Conservation (phyloP, 352 stramenopile genomes). For the Phytophthora rubi region DNA sequence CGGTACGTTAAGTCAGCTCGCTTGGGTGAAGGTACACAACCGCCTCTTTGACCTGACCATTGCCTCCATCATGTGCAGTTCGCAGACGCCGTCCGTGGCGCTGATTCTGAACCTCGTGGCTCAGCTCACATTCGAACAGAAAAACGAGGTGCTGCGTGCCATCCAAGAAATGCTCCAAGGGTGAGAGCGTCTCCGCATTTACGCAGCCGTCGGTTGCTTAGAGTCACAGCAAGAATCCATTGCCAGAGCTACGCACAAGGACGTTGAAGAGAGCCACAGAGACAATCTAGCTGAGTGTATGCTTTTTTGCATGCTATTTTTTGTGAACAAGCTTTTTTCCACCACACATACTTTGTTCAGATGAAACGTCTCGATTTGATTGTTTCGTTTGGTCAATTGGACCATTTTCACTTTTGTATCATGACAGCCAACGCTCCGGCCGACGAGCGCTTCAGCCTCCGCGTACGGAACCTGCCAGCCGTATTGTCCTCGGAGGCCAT, state of each 20-base stretch:
- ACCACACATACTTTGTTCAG: slow-evolving; percentile 17
- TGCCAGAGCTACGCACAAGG: neutral
- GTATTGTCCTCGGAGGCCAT: slow-evolving; percentile 65
- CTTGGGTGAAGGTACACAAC: neutral
- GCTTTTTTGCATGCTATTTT: neutral
- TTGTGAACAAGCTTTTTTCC: neutral
- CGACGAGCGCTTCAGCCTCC: slow-evolving; percentile 44
- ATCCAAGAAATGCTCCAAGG: slow-evolving; percentile 69
- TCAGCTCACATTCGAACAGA: slow-evolving; percentile 69
- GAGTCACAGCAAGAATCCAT: slow-evolving; percentile 19
- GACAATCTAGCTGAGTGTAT: neutral
- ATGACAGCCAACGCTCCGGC: neutral
- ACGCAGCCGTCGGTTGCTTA: slow-evolving; percentile 24
- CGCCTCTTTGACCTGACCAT: too few relatives aligned
- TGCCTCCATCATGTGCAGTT: slow-evolving; percentile 41
- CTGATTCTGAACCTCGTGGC: slow-evolving; percentile 81
- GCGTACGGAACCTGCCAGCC: slow-evolving; percentile 65
- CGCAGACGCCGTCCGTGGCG: slow-evolving; percentile 60
- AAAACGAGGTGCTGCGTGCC: slow-evolving; percentile 69
- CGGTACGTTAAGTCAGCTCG: slow-evolving; percentile 42
- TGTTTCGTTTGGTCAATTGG: neutral
- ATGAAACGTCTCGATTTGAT: slow-evolving; percentile 1
- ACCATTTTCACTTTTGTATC: slow-evolving; percentile 3
- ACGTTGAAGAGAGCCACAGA: slow-evolving; percentile 9
- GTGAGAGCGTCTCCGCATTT: slow-evolving; percentile 26